Conservation (phyloP, 768 basidiomycete genomes). For the Auriscalpium microsporum region DNA sequence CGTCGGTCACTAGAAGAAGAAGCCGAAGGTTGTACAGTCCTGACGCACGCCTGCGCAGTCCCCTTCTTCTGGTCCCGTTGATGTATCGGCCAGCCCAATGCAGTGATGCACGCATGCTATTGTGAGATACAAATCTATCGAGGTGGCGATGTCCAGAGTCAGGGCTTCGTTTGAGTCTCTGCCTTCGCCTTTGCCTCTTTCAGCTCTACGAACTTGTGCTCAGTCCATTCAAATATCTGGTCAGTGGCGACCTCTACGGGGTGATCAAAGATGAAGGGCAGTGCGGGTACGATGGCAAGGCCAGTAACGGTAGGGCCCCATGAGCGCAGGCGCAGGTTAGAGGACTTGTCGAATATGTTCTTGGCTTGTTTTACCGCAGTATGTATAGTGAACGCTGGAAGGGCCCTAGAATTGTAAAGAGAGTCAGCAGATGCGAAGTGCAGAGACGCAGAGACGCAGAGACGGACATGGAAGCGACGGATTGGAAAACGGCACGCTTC, state of each 20-base stretch:
- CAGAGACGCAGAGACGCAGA: background rate
- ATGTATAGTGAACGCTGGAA: conserved; percentile 81
- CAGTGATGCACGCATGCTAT: too few relatives aligned
- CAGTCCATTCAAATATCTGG: conserved; percentile 60
- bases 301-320: conserved; percentile 78
- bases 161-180: background rate
- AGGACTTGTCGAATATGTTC: conserved; percentile 51
- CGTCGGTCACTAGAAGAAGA: background rate
- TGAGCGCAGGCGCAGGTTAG: conserved; percentile 48
- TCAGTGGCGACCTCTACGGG: conserved; percentile 71
- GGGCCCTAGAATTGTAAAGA: conserved; percentile 41
- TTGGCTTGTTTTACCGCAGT: conserved; percentile 69
- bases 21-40: background rate
- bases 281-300: conserved; percentile 59
- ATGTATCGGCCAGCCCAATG: too few relatives aligned
- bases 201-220: conserved; percentile 40
- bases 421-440: background rate
- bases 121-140: background rate
- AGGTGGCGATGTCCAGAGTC: background rate
- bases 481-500: conserved; percentile 74
- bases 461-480: conserved; percentile 70
- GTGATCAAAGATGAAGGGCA: conserved; percentile 74
- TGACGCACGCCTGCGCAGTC: background rate
- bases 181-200: conserved; percentile 21
- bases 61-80: too few relatives aligned